Percentiles rank a stretch among this genome's conserved stretches.
phyloP scores from a whole-genome alignment of 2,329 filamentous ascomycete species.

The Plenodomus biglobosus region DNA sequence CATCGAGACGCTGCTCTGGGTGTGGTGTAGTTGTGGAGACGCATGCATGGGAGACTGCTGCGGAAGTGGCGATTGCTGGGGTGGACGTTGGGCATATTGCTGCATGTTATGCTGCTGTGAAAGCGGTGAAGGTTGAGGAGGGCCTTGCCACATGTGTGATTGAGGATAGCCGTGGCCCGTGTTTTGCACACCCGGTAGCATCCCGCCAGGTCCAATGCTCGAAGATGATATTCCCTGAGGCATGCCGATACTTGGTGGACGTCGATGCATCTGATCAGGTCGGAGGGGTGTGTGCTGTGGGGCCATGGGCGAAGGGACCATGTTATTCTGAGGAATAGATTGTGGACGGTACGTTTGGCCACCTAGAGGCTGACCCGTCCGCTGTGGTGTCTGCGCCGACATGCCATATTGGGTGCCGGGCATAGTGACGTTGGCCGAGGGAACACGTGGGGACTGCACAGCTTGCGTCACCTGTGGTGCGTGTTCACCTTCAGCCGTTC shows the following conservation, averaged over 20 bases:
- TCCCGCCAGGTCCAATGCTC: conserved; percentile 42
- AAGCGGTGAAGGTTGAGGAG: conserved; percentile 52
- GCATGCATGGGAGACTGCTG: conserved; percentile 55
- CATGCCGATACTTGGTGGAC: conserved; percentile 60
- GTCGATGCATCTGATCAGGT: conserved; percentile 65
- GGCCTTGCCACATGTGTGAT: conserved; percentile 54
- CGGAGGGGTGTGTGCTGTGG: conserved; percentile 64
- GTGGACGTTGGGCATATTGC: conserved; percentile 48
- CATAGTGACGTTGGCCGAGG: conserved; percentile 59
- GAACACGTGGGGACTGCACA: conserved; percentile 55
- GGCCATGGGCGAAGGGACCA: conserved; percentile 73
- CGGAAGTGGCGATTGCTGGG: conserved; percentile 48
- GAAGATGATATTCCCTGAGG: conserved; percentile 32
- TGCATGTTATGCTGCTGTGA: conserved; percentile 51
- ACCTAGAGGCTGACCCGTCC: conserved; percentile 63
- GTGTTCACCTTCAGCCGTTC: conserved; percentile 43
- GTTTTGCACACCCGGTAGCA: conserved; percentile 46
- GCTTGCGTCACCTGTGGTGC: conserved; percentile 48
- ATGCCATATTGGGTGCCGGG: conserved; percentile 60
- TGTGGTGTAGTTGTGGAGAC: conserved; percentile 52
- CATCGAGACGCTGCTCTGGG: conserved; percentile 47
- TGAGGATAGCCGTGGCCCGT: conserved; percentile 51
- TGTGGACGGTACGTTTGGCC: conserved; percentile 69
- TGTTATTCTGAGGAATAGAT: conserved; percentile 68
- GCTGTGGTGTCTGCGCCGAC: conserved; percentile 60